Base-by-base conservation (phyloP, 345 rosid genomes). In the Brassica rapa region DNA sequence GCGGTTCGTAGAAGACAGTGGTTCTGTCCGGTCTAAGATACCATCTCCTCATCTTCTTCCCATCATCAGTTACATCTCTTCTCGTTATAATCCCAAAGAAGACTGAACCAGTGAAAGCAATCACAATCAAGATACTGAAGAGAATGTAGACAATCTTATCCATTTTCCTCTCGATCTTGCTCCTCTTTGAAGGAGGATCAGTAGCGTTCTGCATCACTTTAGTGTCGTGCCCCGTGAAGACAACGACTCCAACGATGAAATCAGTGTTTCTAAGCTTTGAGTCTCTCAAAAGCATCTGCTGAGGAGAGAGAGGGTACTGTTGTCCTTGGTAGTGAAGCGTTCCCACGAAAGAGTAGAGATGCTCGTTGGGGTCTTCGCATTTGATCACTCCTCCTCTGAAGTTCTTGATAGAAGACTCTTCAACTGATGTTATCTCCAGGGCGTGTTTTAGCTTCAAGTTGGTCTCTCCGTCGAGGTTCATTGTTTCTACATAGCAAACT, bases 381-480 rank as follows among this genome's bases (percentile, higher is more conserved):
- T 79, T 92, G 80, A 94, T 70, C 49, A 67, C 62, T 0, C 81
- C 97, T 70, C 1, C 97, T 70, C 0, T 78, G 70, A 91, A 92
- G 1, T 43, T 76, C 79, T 81, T 61, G 59, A 88, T 77, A 0
- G 86, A 81, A 61, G 83, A 83, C 23, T 83, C 90, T 23, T 84
- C 72, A 11, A 4, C 53, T 5, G 84, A 72, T 41, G 97, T 94
- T 37, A 82, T 82, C 68, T 89, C 94, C 71, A 92, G 81, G 1
- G 93, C 85, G 23, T 89, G 93, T 80, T 91, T 94, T 80, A 92
- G 70, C 79, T 94, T 94, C 82, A 94, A 62, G 65, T 91, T 91
- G 25, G 94, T 94, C 86, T 94, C 98, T 3, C 98, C 98, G 72
- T 94, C 98, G 43, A 94, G 97, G 74, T 92, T 92, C 97, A 85